Evolutionary conservation across 495 filamentous ascomycete genomes (phyloP), one percentile per base, ranked within the genome.

Genomic region (Parachaetomium inaequale): DNA sequence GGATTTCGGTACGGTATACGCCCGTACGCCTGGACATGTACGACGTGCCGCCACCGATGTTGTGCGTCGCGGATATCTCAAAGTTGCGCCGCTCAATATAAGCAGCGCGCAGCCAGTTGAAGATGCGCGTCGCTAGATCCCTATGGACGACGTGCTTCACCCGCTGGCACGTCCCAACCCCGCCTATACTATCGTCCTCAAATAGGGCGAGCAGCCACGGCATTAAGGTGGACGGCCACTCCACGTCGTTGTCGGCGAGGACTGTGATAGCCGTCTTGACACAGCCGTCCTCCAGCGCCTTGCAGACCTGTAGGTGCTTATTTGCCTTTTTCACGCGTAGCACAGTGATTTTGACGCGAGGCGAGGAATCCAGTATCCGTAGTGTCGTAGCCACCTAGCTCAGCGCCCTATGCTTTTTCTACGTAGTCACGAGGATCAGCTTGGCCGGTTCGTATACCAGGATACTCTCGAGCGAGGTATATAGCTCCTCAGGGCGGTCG

Each of bases 51-150:
- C 91, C 91, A 71, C 94, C 91, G 49, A 94, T 81, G 71, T 88
- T 85, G 62, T 91, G 90, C 34, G 90, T 93, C 11, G 91, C 89
- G 45, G 89, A 90, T 71, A 91, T 93, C 73, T 96, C 91, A 70
- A 93, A 96, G 70, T 93, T 94, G 47, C 91, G 81, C 42, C 91
- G 81, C 68, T 92, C 88, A 52, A 96, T 86, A 69, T 96, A 96
- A 31, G 87, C 78, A 28, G 89, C 88, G 2, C 90, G 90, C 17
- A 96, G 81, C 75, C 87, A 96, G 65, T 87, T 86, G 84, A 83
- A 94, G 55, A 87, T 71, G 19, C 80, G 81, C 57, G 84, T 81
- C 32, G 72, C 76, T 46, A 86, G 69, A 43, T 81, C 84, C 11
- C 82, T 85, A 11, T 74, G 76, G 32, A 84, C 76, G 54, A 86